These are phyloP conservation scores for Fusarium devonianum DNA, from an alignment of 2,329 filamentous ascomycete species.

Conservation along the genomic window DNA sequence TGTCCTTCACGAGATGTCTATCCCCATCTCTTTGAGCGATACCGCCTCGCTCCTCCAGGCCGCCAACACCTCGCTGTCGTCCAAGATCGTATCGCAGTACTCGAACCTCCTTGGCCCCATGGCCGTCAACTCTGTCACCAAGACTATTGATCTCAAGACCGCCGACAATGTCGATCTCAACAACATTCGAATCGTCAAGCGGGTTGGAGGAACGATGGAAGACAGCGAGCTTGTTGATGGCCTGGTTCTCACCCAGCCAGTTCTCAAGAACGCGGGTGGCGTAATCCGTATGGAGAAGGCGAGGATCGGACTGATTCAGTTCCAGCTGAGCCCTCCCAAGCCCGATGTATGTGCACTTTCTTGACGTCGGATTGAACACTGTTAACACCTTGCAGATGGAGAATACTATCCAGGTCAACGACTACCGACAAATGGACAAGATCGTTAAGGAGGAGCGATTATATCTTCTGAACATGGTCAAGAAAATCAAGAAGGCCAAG, in stretches of 20 bases:
- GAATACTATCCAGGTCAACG: constrained; percentile 98
- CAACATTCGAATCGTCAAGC: constrained; percentile 97
- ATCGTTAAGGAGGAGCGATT: constrained; percentile 99
- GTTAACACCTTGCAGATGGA: constrained; percentile 74
- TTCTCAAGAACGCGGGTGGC: constrained; percentile 92
- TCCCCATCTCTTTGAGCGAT: constrained; percentile 88
- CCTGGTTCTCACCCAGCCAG: constrained; percentile 87
- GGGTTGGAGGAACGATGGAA: constrained; percentile 96
- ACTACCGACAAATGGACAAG: constrained; percentile 99
- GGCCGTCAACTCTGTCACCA: constrained; percentile 95
- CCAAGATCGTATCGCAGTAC: constrained; percentile 98
- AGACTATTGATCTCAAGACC: constrained; percentile 93
- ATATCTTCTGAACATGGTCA: constrained; percentile 97
- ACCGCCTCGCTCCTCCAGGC: constrained; percentile 92
- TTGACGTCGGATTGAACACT: neutral
- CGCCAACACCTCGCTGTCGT: constrained; percentile 94
- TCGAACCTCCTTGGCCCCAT: constrained; percentile 95
- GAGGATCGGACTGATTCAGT: constrained; percentile 94
- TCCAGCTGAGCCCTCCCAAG: constrained; percentile 97
- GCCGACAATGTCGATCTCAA: constrained; percentile 96
- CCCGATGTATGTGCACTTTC: constrained; percentile 74
- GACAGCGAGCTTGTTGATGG: constrained; percentile 98
- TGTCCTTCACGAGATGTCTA: constrained; percentile 93
- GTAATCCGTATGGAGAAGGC: constrained; percentile 96
- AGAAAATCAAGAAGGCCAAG: constrained; percentile 99